A percentile compares a stretch with the other conserved stretches of the same genome.
phyloP scores from a whole-genome alignment of 805 yeast genomes.

The Danielia oregonensis region DNA sequence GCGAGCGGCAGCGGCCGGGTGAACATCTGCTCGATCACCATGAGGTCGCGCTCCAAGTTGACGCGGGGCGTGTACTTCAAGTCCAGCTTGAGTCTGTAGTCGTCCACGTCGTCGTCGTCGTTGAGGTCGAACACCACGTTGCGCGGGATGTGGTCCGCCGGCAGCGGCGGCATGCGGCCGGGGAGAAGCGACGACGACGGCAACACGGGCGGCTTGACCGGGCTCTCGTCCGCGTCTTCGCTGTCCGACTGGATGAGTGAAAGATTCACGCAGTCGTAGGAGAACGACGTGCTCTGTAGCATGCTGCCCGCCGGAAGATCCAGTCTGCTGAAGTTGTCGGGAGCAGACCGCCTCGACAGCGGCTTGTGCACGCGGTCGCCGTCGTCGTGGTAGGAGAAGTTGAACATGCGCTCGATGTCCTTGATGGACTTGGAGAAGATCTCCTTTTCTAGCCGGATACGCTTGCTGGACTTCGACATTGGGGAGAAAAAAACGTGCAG shows the following conservation, averaged over 20 bases:
- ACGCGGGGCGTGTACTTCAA: conserved; percentile 11
- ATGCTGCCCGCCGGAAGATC: conserved; percentile 10
- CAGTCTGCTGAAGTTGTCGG: conserved; percentile 6
- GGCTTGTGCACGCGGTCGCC: not conserved
- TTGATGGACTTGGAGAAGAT: conserved; percentile 14
- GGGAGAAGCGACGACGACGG: not conserved
- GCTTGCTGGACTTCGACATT: conserved; percentile 14
- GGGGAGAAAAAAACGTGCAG: not conserved
- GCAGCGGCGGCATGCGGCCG: not conserved
- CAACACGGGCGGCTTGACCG: not conserved
- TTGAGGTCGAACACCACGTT: conserved; percentile 8
- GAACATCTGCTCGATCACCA: conserved; percentile 13
- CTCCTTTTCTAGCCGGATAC: conserved; percentile 13
- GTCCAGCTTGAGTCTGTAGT: conserved; percentile 13
- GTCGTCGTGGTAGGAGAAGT: conserved; percentile 5
- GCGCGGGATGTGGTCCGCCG: not conserved
- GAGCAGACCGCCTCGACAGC: not conserved
- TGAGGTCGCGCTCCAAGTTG: conserved; percentile 15
- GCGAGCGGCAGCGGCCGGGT: conserved; percentile 1
- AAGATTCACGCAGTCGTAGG: conserved; percentile 13
- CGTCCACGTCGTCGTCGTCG: conserved; percentile 12
- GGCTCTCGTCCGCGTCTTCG: conserved; percentile 1
- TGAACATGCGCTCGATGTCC: conserved; percentile 16
- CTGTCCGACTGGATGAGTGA: conserved; percentile 6
- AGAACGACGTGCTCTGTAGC: conserved; percentile 3